Evolutionary conservation across 495 filamentous ascomycete species (phyloP), one percentile per base, ranked within the genome.

Genomic region (Aspergillus indologenus): DNA sequence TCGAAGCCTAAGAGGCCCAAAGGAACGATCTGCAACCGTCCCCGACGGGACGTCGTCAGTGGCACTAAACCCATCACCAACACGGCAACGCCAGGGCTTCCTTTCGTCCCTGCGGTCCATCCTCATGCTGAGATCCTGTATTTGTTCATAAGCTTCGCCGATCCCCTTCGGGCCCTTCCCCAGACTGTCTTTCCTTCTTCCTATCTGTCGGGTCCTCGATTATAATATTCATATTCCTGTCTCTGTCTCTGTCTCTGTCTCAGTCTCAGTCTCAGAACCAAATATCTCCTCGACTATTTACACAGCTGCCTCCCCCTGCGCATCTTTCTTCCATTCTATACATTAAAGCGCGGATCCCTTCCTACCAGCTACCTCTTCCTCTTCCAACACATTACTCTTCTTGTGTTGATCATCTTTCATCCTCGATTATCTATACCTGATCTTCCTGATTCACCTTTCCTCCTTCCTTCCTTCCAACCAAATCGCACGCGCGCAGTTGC

Each of bases 91-190:
- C 57, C 61, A 67, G 64, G 64, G 64, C 62, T 71, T 62, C 60
- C 61, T 59, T 68, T 67, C 60, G 62, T 70, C 62, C 65, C 67
- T 67, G 60, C 53, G 58, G 51, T 50, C 52, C 62, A 61, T 64
- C 62, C 62, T 64, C 62, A 58, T 66, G 61, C 69, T 63, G 69
- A 55, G 65, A 71, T 66, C 68, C 70, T 68, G 67, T 67, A 65
- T 71, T 73, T 71, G 72, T 75, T 88, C 85, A 85, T 88, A 90
- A 88, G 84, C 81, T 81, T 80, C 84, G 87, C 84, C 86, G 86
- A 90, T 90, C 87, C 84, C 81, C 79, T 81, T 63, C 57, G 60
- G 60, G 64, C 60, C 64, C 65, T 80, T 81, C 74, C 76, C 68
- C 74, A 76, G 72, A 73, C 70, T 71, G 62, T 64, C 60, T 71